Evolutionary conservation across 805 yeast genomes (phyloP), one percentile per base, ranked within the genome.

Genomic region (Candida khao-thaluensis): DNA sequence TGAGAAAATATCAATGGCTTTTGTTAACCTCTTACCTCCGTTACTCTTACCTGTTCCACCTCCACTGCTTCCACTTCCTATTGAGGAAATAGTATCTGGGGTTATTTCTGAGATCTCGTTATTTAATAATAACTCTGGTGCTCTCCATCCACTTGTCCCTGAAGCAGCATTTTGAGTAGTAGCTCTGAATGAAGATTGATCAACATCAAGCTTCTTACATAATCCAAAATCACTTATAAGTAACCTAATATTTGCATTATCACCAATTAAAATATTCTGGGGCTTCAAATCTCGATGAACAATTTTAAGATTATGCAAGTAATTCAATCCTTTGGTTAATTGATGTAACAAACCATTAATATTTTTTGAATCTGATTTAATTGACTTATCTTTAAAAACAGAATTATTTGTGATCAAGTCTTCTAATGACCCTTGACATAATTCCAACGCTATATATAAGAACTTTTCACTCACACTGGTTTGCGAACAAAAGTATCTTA

Each of bases 121-220:
- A 39, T 59, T 55, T 17, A 75, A 58, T 25, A 87, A 62, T 23
- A 87, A 60, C 53, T 93, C 99, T 0, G 99, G 99, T 0, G 99
- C 98, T 51, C 97, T 76, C 99, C 99, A 93, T 3, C 99, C 99
- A 3, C 93, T 78, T 0, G 99, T 93, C 2, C 99, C 99, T 44
- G 64, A 64, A 0, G 97, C 95, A 14, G 95, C 95, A 52, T 88
- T 82, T 23, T 87, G 89, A 0, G 93, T 82, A 0, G 96, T 91
- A 0, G 96, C 95, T 45, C 91, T 75, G 60, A 91, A 91, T 1
- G 96, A 86, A 2, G 95, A 85, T 60, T 93, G 96, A 51, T 89
- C 98, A 11, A 81, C 78, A 45, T 93, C 99, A 37, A 93, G 66
- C 54, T 85, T 85, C 56, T 91, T 90, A 58, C 99, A 93, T 7